A percentile compares a stretch with the other conserved stretches of the same genome.
phyloP scores from a whole-genome alignment of 192 early-diverging fungal genomes.

The Geranomyces variabilis region DNA sequence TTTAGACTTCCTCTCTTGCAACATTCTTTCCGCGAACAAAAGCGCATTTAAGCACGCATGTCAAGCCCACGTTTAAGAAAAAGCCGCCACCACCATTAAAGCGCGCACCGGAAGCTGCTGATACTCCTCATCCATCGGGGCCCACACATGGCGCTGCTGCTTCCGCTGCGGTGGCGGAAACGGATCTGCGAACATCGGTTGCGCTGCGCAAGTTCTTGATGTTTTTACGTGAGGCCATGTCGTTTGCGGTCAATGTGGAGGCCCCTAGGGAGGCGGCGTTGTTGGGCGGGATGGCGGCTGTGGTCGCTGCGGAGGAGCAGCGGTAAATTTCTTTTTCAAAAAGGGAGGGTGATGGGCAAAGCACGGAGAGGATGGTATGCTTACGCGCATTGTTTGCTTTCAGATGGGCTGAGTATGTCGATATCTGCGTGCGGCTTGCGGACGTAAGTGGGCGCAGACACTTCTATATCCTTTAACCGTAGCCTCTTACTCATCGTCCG shows the following conservation, averaged over 20 bases:
- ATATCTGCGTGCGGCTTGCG: neutral
- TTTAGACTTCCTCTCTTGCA: neutral
- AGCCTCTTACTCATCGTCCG: too few relatives aligned
- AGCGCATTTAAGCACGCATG: neutral
- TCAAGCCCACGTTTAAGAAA: neutral
- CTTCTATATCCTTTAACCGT: neutral
- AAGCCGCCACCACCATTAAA: neutral
- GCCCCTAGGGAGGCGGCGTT: neutral
- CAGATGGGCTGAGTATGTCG: conserved; percentile 6
- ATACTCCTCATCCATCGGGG: too few relatives aligned
- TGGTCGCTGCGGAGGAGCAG: conserved; percentile 6
- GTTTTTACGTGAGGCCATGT: conserved; percentile 5
- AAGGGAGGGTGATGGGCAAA: neutral
- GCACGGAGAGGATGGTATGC: neutral
- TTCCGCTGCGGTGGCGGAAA: neutral
- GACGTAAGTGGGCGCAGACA: conserved; percentile 9
- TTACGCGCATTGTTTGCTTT: neutral
- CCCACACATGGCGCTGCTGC: too few relatives aligned
- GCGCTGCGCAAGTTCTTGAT: conserved; percentile 10
- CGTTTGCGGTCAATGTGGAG: conserved; percentile 13
- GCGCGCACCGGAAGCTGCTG: neutral
- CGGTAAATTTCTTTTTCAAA: neutral
- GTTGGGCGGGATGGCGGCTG: conserved; percentile 1
- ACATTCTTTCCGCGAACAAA: neutral
- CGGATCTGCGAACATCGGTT: neutral